Conservation (phyloP, 2,329 filamentous ascomycete genomes). For the Monosporascus sp. region DNA sequence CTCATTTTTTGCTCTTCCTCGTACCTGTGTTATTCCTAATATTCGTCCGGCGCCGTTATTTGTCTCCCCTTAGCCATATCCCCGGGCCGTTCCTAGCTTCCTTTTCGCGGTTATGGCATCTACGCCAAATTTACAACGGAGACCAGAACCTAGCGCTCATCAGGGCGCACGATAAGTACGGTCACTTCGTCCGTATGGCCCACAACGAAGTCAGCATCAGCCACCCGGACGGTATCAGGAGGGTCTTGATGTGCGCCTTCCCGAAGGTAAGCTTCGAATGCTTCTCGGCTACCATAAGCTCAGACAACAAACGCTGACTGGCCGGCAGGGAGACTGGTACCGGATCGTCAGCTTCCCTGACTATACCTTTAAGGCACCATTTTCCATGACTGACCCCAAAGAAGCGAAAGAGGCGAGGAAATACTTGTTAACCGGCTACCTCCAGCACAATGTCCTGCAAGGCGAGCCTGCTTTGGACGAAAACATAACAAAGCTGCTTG, state of each 20-base stretch:
- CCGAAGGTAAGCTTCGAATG: constrained; percentile 20
- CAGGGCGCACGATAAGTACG: constrained; percentile 32
- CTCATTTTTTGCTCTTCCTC: not conserved
- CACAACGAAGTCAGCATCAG: constrained; percentile 37
- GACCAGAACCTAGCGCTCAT: constrained; percentile 31
- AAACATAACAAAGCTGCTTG: constrained; percentile 9
- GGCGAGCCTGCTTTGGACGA: constrained; percentile 10
- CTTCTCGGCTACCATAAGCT: too few species aligned
- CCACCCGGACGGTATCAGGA: constrained; percentile 32
- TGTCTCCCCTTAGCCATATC: constrained; percentile 17
- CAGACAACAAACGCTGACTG: not conserved
- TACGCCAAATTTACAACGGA: constrained; percentile 31
- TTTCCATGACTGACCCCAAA: constrained; percentile 31
- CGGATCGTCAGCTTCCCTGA: constrained; percentile 32
- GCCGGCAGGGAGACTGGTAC: constrained; percentile 26
- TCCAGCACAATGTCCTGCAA: constrained; percentile 25
- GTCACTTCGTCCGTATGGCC: constrained; percentile 37
- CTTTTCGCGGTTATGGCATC: constrained; percentile 34
- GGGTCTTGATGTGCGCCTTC: constrained; percentile 27
- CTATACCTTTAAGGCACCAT: constrained; percentile 32
- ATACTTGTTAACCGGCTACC: constrained; percentile 26
- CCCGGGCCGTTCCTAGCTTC: constrained; percentile 36
- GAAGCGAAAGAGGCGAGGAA: constrained; percentile 26
- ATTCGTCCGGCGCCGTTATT: not conserved
- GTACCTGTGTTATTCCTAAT: not conserved